phyloP scores from a whole-genome alignment of 176 grass and related monocot genomes.

The Paspalum vaginatum region DNA sequence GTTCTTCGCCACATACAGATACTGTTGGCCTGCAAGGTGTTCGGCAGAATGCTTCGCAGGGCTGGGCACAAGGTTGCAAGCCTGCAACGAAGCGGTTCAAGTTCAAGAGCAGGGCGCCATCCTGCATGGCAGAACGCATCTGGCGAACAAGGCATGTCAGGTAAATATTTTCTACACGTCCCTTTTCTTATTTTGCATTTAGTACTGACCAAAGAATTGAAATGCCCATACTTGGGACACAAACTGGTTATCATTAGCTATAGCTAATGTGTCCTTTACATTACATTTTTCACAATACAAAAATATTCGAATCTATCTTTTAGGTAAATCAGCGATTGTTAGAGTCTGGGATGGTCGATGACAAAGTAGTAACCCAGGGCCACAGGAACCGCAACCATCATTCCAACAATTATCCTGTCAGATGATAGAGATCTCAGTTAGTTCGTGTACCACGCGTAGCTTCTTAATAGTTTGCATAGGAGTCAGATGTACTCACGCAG shows the following conservation, averaged over 20 bases:
- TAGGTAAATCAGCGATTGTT: not conserved
- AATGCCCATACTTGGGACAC: not conserved
- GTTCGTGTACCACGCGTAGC: not conserved
- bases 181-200: not conserved
- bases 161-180: not conserved
- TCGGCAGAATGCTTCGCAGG: conserved; percentile 28
- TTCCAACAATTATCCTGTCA: conserved; percentile 79
- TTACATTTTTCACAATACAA: not conserved
- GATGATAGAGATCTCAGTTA: conserved; percentile 20
- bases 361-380: conserved; percentile 76
- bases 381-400: conserved; percentile 81
- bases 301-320: not conserved
- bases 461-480: not conserved
- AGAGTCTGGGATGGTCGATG: conserved; percentile 55
- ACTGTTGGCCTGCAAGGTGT: not conserved
- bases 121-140: not conserved
- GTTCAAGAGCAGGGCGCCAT: not conserved
- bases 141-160: not conserved
- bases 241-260: conserved; percentile 3
- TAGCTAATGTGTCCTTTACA: conserved; percentile 26
- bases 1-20: not conserved
- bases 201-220: not conserved
- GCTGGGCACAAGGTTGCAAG: not conserved
- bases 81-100: not conserved
- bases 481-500: conserved; percentile 56